These are phyloP conservation scores for Stachybotrys chlorohalonatus DNA, from an alignment of 2,329 filamentous ascomycete species.

Conservation along the genomic window DNA sequence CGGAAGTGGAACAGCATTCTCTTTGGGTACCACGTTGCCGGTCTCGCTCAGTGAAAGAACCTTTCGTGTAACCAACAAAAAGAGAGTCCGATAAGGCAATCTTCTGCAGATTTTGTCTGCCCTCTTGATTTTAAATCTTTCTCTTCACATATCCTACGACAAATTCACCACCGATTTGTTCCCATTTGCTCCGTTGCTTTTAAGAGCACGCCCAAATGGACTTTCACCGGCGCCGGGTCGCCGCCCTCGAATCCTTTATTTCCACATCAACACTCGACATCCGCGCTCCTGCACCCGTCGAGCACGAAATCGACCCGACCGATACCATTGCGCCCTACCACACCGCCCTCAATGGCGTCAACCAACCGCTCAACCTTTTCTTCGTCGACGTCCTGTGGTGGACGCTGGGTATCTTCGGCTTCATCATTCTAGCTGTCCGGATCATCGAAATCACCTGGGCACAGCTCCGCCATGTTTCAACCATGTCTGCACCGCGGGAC, in stretches of 20 bases:
- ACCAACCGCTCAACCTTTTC: constrained; percentile 47
- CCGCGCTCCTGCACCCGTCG: constrained; percentile 16
- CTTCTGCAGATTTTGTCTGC: neutral
- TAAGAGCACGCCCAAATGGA: constrained; percentile 19
- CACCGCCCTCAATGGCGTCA: constrained; percentile 49
- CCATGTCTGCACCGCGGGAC: constrained; percentile 43
- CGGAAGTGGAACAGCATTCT: neutral
- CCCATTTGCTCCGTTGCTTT: constrained; percentile 3
- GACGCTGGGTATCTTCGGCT: constrained; percentile 46
- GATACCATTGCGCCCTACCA: constrained; percentile 47
- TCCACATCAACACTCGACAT: constrained; percentile 21
- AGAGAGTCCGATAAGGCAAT: neutral
- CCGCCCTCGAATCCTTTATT: constrained; percentile 17
- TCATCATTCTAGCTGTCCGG: constrained; percentile 44
- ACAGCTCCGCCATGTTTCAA: constrained; percentile 48
- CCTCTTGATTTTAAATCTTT: neutral
- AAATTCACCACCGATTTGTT: constrained; percentile 6
- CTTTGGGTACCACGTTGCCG: too few species aligned
- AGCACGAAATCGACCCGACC: constrained; percentile 23
- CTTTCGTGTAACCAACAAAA: neutral
- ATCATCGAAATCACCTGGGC: constrained; percentile 44
- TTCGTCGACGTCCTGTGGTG: constrained; percentile 52
- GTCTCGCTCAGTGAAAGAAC: neutral
- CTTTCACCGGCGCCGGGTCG: constrained; percentile 19
- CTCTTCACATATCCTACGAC: constrained; percentile 2